phyloP scores from a whole-genome alignment of 2,329 filamentous ascomycete genomes.

The Claviceps humidiphila region DNA sequence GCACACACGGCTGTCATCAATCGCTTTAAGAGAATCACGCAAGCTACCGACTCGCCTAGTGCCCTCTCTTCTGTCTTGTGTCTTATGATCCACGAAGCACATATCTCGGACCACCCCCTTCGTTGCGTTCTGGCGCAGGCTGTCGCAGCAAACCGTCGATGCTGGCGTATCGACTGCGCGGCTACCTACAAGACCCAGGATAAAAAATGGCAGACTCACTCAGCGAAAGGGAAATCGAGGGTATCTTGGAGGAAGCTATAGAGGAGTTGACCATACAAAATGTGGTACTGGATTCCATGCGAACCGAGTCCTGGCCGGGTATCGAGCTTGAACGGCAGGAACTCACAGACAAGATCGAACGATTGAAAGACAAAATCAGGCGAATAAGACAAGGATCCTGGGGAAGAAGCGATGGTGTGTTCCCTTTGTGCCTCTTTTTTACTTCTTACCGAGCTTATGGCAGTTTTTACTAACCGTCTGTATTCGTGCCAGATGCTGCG shows the following conservation, averaged over 20 bases:
- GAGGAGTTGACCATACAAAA: slow-evolving; percentile 30
- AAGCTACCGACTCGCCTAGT: not conserved
- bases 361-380: slow-evolving; percentile 19
- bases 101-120: not conserved
- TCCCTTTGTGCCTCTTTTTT: not conserved
- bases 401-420: not conserved
- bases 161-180: slow-evolving; percentile 6
- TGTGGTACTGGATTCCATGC: slow-evolving; percentile 30
- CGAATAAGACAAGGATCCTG: slow-evolving; percentile 3
- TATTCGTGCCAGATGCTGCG: not conserved
- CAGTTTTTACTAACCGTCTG: not conserved
- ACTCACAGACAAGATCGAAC: slow-evolving; percentile 8
- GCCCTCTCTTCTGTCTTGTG: not conserved
- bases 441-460: not conserved
- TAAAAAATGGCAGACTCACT: not conserved
- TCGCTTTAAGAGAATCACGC: not conserved
- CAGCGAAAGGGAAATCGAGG: not conserved
- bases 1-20: no score
- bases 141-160: slow-evolving; percentile 1
- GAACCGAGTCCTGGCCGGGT: slow-evolving; percentile 12
- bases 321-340: slow-evolving; percentile 14
- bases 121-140: not conserved
- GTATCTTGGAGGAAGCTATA: slow-evolving; percentile 16
- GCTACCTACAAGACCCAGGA: not conserved
- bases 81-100: not conserved